A percentile compares a stretch with the other conserved stretches of the same genome.
These are phyloP conservation scores for Boletus rufocinnamomeus DNA, from an alignment of 768 basidiomycete genomes.

Conservation along the genomic window DNA sequence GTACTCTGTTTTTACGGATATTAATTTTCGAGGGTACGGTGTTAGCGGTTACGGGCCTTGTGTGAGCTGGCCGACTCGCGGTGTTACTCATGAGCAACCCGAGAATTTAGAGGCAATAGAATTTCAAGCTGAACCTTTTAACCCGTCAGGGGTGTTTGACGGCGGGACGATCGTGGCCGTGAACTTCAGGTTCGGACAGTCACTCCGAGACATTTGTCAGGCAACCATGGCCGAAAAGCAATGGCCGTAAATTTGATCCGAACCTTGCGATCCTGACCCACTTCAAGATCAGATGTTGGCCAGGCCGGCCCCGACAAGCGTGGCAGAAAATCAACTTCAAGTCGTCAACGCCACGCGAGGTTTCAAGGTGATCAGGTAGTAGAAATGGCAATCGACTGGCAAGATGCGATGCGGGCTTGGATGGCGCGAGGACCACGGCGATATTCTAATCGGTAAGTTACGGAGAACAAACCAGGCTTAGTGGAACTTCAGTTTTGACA, in stretches of 20 bases:
- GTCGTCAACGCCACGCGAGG: background rate
- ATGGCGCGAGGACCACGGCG: constrained; percentile 10
- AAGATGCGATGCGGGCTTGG: background rate
- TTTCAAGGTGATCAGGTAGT: background rate
- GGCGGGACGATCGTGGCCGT: background rate
- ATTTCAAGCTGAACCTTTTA: background rate
- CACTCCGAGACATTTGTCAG: background rate
- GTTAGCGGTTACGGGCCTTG: background rate
- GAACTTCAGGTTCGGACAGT: background rate
- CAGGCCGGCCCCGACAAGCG: constrained; percentile 3
- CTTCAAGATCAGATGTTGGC: background rate
- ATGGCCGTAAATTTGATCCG: constrained; percentile 6
- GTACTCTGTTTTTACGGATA: background rate
- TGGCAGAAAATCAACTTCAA: constrained; percentile 1
- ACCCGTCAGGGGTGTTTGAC: background rate
- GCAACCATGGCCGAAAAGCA: background rate
- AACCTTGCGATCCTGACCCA: background rate
- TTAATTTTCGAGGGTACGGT: background rate
- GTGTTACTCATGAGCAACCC: background rate
- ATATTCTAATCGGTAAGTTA: constrained; percentile 1
- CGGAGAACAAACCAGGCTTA: background rate
- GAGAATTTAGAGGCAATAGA: background rate
- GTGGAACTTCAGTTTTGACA: background rate
- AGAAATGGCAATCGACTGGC: constrained; percentile 4
- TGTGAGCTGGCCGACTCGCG: background rate